Evolutionary conservation across 805 yeast species (phyloP).

Genomic region (Tetrapisispora taiwanensis): DNA sequence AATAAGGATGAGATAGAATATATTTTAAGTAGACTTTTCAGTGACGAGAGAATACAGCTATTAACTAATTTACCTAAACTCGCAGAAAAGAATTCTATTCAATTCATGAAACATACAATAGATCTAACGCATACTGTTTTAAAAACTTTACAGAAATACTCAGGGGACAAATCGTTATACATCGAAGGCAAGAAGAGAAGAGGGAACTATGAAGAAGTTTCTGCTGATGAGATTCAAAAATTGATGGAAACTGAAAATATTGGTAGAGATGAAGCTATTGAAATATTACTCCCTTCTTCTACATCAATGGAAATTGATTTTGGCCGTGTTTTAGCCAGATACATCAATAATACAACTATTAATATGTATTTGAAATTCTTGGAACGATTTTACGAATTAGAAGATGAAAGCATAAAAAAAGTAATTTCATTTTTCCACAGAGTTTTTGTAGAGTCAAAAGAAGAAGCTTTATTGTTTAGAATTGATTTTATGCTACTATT

Average conservation of each 20-base stretch:
- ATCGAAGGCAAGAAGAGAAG: slow-evolving; percentile 37
- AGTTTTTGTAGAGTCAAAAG: slow-evolving; percentile 53
- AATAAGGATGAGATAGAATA: slow-evolving; percentile 39
- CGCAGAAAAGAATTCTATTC: slow-evolving; percentile 54
- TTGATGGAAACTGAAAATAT: slow-evolving; percentile 28
- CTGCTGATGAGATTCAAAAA: slow-evolving; percentile 27
- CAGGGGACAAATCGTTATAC: slow-evolving; percentile 38
- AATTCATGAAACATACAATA: slow-evolving; percentile 48
- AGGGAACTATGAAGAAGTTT: slow-evolving; percentile 14
- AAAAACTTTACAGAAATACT: slow-evolving; percentile 54
- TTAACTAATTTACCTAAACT: slow-evolving; percentile 51
- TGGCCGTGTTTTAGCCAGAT: slow-evolving; percentile 15
- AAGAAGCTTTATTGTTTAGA: slow-evolving; percentile 48
- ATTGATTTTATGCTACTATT: slow-evolving; percentile 62
- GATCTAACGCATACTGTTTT: slow-evolving; percentile 56
- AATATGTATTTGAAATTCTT: slow-evolving; percentile 57
- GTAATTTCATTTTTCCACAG: slow-evolving; percentile 64
- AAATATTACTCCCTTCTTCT: slow-evolving; percentile 12
- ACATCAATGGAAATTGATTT: slow-evolving; percentile 15
- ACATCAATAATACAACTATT: slow-evolving; percentile 43
- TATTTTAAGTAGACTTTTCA: slow-evolving; percentile 58
- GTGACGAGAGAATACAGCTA: slow-evolving; percentile 46
- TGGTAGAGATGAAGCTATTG: slow-evolving; percentile 28
- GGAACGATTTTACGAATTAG: slow-evolving; percentile 50
- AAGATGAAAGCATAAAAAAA: slow-evolving; percentile 48